Conservation (phyloP, 116 monocot species). For the Dioscorea cayenensis region DNA sequence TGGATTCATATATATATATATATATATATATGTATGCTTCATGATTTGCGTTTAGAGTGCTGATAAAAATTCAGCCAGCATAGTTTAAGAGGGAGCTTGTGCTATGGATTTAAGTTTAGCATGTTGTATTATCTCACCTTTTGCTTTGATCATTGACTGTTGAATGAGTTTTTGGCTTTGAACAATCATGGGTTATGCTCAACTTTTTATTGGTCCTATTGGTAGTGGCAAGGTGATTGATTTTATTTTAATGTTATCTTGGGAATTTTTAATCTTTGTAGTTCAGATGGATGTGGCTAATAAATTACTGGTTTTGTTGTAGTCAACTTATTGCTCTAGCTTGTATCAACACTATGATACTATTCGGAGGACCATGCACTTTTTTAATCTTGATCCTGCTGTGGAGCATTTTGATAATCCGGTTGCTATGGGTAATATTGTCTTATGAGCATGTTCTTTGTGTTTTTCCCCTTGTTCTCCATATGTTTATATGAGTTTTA, state of each 20-base stretch:
- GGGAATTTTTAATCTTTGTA: neutral
- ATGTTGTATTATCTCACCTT: constrained; percentile 7
- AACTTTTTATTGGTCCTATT: constrained; percentile 89
- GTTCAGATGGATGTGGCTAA: neutral
- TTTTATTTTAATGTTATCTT: neutral
- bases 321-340: constrained; percentile 96
- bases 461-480: neutral
- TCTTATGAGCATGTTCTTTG: neutral
- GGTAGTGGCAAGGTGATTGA: constrained; percentile 79
- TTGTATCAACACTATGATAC: constrained; percentile 75
- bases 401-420: constrained; percentile 86
- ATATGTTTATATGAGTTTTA: neutral
- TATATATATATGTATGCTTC: no score
- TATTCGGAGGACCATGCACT: constrained; percentile 56
- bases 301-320: neutral
- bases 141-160: neutral
- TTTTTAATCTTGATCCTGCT: constrained; percentile 92
- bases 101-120: no score
- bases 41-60: no score
- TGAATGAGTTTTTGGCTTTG: neutral
- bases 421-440: constrained; percentile 55
- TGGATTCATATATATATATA: no score
- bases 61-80: no score
- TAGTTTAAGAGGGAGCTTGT: no score
- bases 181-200: constrained; percentile 74